Evolutionary conservation across 331 rosid genomes (phyloP).

Genomic region (Pyracantha coccinea): DNA sequence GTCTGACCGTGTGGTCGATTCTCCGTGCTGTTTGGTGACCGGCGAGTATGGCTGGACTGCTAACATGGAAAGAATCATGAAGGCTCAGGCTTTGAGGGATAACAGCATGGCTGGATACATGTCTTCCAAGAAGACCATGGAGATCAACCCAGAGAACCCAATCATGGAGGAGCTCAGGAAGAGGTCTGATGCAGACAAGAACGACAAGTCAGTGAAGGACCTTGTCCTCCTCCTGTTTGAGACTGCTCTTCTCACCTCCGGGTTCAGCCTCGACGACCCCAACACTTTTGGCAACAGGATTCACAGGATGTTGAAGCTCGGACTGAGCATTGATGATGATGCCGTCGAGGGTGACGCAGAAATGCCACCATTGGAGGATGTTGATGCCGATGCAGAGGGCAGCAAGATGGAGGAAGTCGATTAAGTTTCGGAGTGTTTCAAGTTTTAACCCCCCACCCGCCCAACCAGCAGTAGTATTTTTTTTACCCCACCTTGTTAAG

Average conservation of each 20-base stretch:
- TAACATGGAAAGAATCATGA: conserved; percentile 83
- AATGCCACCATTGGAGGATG: conserved; percentile 60
- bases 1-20: conserved; percentile 69
- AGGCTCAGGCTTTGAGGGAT: conserved; percentile 76
- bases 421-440: conserved; percentile 12
- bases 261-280: conserved; percentile 81
- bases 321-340: conserved; percentile 71
- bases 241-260: conserved; percentile 72
- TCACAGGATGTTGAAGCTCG: conserved; percentile 85
- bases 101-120: conserved; percentile 82
- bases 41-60: conserved; percentile 89
- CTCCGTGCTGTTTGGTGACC: conserved; percentile 79
- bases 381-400: conserved; percentile 62
- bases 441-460: too few species aligned
- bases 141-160: conserved; percentile 74
- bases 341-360: conserved; percentile 44
- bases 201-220: conserved; percentile 78
- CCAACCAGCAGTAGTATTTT: not conserved
- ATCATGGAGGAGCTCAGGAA: conserved; percentile 83
- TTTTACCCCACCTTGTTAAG: not conserved
- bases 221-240: conserved; percentile 67
- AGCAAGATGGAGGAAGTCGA: conserved; percentile 96
- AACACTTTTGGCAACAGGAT: conserved; percentile 82
- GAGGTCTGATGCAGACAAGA: conserved; percentile 70
- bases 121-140: conserved; percentile 88